Percentiles rank a stretch among this genome's conserved stretches.
phyloP scores from a whole-genome alignment of 352 stramenopile species.

The Globisporangium echinulatum region DNA sequence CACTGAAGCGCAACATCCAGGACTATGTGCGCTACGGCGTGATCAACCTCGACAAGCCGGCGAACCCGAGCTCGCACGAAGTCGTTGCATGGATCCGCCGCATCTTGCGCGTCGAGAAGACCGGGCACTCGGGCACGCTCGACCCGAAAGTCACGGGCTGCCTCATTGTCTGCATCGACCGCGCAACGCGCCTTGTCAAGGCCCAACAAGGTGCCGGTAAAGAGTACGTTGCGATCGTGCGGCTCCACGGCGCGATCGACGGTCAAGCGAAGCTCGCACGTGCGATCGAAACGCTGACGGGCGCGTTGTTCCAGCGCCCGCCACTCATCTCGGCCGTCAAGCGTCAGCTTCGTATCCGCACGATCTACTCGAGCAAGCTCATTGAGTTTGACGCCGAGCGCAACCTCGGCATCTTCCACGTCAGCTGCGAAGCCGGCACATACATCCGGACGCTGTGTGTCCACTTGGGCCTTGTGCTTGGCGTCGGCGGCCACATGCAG shows the following conservation, averaged over 20 bases:
- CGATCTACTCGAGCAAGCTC: constrained; percentile 99
- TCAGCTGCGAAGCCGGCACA: constrained; percentile 97
- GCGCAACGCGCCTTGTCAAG: constrained; percentile 92
- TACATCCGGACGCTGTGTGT: constrained; percentile 99
- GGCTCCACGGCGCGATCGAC: constrained; percentile 95
- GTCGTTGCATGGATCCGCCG: constrained; percentile 99
- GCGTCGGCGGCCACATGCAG: constrained; percentile 99
- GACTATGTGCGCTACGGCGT: constrained; percentile 98
- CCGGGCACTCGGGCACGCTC: constrained; percentile 98
- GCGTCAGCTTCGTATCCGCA: constrained; percentile 98
- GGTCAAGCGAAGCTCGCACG: constrained; percentile 88
- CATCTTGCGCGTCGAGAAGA: constrained; percentile 99
- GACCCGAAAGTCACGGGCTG: constrained; percentile 99
- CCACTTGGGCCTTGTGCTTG: constrained; percentile 96
- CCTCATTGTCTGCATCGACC: constrained; percentile 99
- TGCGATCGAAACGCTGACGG: constrained; percentile 98
- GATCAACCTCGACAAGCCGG: constrained; percentile 99
- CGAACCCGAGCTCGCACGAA: constrained; percentile 99
- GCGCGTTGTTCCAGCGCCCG: constrained; percentile 99
- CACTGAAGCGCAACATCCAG: constrained; percentile 95
- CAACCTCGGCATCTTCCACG: constrained; percentile 97
- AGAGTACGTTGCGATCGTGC: constrained; percentile 98
- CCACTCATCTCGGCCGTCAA: constrained; percentile 99
- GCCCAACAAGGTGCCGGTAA: constrained; percentile 96
- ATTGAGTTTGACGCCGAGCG: constrained; percentile 98